A percentile compares a stretch with the other conserved stretches of the same genome.
These are phyloP conservation scores for Sclerotinia spermophila DNA, from an alignment of 2,329 filamentous ascomycete genomes.

Conservation along the genomic window DNA sequence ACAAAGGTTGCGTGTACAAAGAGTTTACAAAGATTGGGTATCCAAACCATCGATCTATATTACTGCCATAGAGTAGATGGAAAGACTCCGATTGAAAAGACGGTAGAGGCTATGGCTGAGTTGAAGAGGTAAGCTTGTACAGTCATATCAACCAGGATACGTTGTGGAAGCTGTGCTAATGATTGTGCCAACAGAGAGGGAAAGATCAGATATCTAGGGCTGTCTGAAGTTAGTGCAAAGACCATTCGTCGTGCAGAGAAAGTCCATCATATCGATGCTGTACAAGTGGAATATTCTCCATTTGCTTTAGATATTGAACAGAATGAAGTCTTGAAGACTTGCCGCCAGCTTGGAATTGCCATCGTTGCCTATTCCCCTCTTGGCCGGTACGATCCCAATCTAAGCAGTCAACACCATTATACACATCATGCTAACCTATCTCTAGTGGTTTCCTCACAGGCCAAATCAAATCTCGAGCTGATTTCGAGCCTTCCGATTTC, in stretches of 20 bases:
- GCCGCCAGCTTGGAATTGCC: slow-evolving; percentile 54
- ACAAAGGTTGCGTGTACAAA: slow-evolving; percentile 41
- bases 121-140: slow-evolving; percentile 35
- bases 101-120: slow-evolving; percentile 41
- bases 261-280: slow-evolving; percentile 47
- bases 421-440: background rate
- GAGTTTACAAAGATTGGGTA: slow-evolving; percentile 42
- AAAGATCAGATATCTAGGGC: slow-evolving; percentile 55
- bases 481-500: slow-evolving; percentile 48
- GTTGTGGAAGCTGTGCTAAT: slow-evolving; percentile 16
- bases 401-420: background rate
- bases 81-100: slow-evolving; percentile 43
- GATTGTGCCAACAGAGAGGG: slow-evolving; percentile 39
- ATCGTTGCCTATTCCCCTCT: slow-evolving; percentile 58
- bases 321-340: slow-evolving; percentile 49
- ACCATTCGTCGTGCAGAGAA: slow-evolving; percentile 50
- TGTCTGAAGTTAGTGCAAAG: slow-evolving; percentile 49
- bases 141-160: background rate
- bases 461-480: slow-evolving; percentile 43
- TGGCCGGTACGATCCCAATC: slow-evolving; percentile 37
- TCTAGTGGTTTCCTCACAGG: slow-evolving; percentile 52
- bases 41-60: slow-evolving; percentile 41
- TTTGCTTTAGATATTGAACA: slow-evolving; percentile 57
- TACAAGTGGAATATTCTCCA: slow-evolving; percentile 53
- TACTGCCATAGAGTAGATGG: slow-evolving; percentile 39